These are phyloP conservation scores for Draba incana DNA, from an alignment of 345 rosid species.

Conservation along the genomic window DNA sequence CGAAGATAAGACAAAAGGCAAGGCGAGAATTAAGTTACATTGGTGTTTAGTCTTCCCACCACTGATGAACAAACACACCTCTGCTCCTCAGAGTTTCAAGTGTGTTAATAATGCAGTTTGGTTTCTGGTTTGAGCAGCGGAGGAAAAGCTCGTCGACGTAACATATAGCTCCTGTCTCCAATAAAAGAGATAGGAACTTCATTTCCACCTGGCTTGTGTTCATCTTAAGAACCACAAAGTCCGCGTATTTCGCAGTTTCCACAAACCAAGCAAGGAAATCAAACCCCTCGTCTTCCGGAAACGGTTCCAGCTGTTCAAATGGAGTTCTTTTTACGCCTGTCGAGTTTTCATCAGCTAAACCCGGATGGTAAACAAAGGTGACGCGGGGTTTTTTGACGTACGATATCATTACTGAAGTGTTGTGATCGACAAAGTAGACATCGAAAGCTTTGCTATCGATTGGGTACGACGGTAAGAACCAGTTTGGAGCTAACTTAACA, in stretches of 20 bases:
- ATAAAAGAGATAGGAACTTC: constrained; percentile 53
- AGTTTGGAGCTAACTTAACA: constrained; percentile 27
- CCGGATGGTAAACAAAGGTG: constrained; percentile 79
- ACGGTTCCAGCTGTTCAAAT: constrained; percentile 54
- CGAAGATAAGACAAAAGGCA: background rate
- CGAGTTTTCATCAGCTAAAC: constrained; percentile 49
- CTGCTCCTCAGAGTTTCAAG: constrained; percentile 57
- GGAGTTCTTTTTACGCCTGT: constrained; percentile 1
- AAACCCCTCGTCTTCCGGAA: constrained; percentile 53
- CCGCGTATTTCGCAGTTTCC: constrained; percentile 62
- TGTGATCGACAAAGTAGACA: constrained; percentile 74
- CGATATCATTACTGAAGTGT: constrained; percentile 67
- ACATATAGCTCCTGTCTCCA: constrained; percentile 65
- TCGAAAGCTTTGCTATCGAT: constrained; percentile 57
- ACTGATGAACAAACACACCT: constrained; percentile 82
- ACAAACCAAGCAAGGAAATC: constrained; percentile 75
- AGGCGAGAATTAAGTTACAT: constrained; percentile 39
- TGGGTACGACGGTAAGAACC: constrained; percentile 73
- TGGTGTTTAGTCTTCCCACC: constrained; percentile 62
- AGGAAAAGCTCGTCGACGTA: constrained; percentile 73
- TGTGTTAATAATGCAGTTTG: constrained; percentile 50
- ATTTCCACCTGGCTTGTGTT: constrained; percentile 57
- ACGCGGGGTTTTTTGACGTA: constrained; percentile 65
- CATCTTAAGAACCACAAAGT: constrained; percentile 76
- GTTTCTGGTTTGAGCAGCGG: constrained; percentile 45